Conservation (phyloP, 331 rosid genomes). For the Phaseolus coccineus region DNA sequence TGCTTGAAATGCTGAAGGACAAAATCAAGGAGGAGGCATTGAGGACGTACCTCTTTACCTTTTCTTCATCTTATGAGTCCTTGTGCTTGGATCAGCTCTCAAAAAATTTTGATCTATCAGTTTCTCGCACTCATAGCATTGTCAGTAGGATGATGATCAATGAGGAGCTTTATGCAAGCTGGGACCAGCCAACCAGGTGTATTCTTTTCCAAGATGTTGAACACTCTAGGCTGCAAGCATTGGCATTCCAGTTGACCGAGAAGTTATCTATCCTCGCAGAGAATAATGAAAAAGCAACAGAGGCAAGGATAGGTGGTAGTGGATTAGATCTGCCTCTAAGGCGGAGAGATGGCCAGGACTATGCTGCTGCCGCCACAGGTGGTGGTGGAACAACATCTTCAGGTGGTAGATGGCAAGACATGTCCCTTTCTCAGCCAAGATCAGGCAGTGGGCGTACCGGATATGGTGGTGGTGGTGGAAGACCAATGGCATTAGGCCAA, state of each 20-base stretch:
- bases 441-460: conserved; percentile 77
- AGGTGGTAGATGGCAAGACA: conserved; percentile 82
- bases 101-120: conserved; percentile 74
- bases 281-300: conserved; percentile 84
- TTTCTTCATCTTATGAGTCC: conserved; percentile 79
- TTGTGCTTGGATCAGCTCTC: conserved; percentile 76
- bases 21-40: conserved; percentile 94
- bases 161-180: conserved; percentile 90
- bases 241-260: conserved; percentile 82
- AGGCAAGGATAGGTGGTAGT: conserved; percentile 77
- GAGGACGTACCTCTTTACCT: conserved; percentile 88
- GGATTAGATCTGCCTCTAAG: conserved; percentile 77
- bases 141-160: conserved; percentile 93
- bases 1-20: conserved; percentile 83
- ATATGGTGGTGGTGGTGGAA: conserved; percentile 61
- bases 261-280: conserved; percentile 73
- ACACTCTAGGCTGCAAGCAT: conserved; percentile 68
- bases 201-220: conserved; percentile 69
- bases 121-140: conserved; percentile 67
- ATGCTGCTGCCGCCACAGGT: conserved; percentile 49
- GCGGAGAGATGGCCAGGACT: conserved; percentile 80
- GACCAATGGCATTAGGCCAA: conserved; percentile 60
- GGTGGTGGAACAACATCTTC: conserved; percentile 31
- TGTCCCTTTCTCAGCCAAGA: conserved; percentile 62
- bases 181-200: conserved; percentile 71